These are phyloP conservation scores for Saussurea involucrata DNA, from an alignment of 129 eudicot species.

Conservation along the genomic window DNA sequence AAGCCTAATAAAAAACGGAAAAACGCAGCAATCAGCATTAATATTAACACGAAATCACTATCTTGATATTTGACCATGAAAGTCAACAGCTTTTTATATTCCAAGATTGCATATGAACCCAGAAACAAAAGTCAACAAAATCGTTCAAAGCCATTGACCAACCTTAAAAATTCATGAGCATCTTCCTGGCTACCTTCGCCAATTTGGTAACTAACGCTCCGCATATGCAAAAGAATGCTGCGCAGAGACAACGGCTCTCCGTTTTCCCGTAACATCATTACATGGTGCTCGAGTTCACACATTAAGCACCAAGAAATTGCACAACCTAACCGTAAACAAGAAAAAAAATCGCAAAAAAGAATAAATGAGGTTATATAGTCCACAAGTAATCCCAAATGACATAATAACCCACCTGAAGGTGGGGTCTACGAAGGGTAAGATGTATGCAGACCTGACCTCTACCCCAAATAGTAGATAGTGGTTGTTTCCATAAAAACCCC, in stretches of 20 bases:
- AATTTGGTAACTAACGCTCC: conserved; percentile 63
- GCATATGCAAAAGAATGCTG: conserved; percentile 67
- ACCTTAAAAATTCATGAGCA: conserved; percentile 97
- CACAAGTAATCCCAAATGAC: background rate
- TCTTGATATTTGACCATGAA: background rate
- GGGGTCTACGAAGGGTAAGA: background rate
- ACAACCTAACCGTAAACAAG: conserved; percentile 41
- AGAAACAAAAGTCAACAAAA: background rate
- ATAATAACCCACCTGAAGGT: background rate
- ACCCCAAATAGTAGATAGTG: background rate
- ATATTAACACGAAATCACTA: background rate
- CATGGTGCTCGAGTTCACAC: conserved; percentile 94
- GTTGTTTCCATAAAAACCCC: background rate
- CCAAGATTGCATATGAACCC: background rate
- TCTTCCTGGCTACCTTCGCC: conserved; percentile 97
- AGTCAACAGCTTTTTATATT: background rate
- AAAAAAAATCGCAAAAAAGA: background rate
- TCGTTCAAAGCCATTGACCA: conserved; percentile 4
- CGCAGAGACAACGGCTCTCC: conserved; percentile 78
- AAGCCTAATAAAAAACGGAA: conserved; percentile 50
- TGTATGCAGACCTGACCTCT: background rate
- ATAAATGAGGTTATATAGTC: background rate
- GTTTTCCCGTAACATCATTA: conserved; percentile 49
- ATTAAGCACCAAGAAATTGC: conserved; percentile 80
- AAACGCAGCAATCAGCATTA: background rate